phyloP scores from a whole-genome alignment of 2,329 filamentous ascomycete genomes.

The Colletotrichum musicola region DNA sequence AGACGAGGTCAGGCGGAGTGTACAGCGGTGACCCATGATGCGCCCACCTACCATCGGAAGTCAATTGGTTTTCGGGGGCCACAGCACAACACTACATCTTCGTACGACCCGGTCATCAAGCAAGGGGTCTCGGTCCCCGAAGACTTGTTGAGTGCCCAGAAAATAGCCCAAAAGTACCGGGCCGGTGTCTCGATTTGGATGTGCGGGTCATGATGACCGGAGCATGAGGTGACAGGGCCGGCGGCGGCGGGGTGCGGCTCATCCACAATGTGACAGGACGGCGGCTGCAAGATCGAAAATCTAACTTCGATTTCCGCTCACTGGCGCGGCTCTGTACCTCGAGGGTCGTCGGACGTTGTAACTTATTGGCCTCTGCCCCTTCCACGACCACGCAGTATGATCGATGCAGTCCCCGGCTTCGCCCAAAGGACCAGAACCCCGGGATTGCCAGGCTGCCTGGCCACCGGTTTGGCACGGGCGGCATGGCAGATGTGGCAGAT shows the following conservation, averaged over 20 bases:
- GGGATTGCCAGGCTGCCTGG: conserved; percentile 11
- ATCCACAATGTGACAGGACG: conserved; percentile 23
- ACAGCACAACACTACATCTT: conserved; percentile 15
- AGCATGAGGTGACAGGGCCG: conserved; percentile 3
- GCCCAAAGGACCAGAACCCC: conserved; percentile 27
- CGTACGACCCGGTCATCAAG: conserved; percentile 12
- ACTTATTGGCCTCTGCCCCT: not conserved
- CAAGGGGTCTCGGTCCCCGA: not conserved
- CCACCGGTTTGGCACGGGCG: conserved; percentile 11
- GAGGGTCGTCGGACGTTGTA: conserved; percentile 10
- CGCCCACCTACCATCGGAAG: not conserved
- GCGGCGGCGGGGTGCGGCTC: conserved; percentile 17
- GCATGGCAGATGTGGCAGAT: conserved; percentile 18
- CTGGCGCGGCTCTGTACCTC: conserved; percentile 9
- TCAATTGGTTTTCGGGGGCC: not conserved
- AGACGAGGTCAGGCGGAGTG: not conserved
- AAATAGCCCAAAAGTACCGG: not conserved
- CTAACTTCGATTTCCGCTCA: conserved; percentile 16
- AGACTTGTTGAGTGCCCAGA: not conserved
- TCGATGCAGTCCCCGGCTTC: conserved; percentile 8
- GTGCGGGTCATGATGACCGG: conserved; percentile 11
- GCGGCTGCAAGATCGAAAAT: conserved; percentile 22
- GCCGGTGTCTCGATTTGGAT: conserved; percentile 4
- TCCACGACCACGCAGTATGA: conserved; percentile 12
- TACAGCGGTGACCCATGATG: not conserved